Base-by-base conservation (phyloP, 140 eudicot genomes). In the Oenanthe javanica region DNA sequence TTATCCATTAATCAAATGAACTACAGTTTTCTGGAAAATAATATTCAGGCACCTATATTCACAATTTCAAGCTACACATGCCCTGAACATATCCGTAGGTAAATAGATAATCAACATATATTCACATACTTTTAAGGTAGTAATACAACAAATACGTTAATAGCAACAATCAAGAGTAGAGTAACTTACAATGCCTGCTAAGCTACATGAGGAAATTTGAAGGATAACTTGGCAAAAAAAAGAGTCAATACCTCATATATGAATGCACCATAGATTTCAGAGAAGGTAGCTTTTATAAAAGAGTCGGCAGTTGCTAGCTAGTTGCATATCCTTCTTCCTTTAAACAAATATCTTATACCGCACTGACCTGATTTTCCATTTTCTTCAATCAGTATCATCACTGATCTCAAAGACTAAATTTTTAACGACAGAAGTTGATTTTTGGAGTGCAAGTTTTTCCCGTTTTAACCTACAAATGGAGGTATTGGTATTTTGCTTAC, bases 391-490 rank as follows among this genome's bases (percentile, higher is more conserved):
- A 61, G 80, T 86, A 49, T 74, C 70, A n/a, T 87, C 88, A 19
- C 84, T 84, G 50, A 91, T 81, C 78, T 91, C 97, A 82, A 86
- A 91, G 77, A 88, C 89, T 80, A 87, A 82, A 76, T 80, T 87
- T 85, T 86, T 82, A 45, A 79, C 84, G 63, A 49, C 6, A 23
- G 83, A 77, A 69, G 86, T 43, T 66, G 85, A 82, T 63, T 81
- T 75, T 18, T 73, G 70, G 54, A 49, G 71, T 25, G 81, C 77
- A 2, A 66, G 80, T 55, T 75, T 69, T 18, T 63, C 67, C 52
- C 84, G 82, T 40, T 73, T 85, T 72, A 27, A 72, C 77, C 82
- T 84, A 80, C 83, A 85, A 45, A 90, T 80, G 76, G 91, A 90
- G 38, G 77, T 47, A 43, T 80, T 77, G 27, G 88, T 85, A 21